phyloP scores from a whole-genome alignment of 768 basidiomycete genomes.

The Boletus tomentosulus region DNA sequence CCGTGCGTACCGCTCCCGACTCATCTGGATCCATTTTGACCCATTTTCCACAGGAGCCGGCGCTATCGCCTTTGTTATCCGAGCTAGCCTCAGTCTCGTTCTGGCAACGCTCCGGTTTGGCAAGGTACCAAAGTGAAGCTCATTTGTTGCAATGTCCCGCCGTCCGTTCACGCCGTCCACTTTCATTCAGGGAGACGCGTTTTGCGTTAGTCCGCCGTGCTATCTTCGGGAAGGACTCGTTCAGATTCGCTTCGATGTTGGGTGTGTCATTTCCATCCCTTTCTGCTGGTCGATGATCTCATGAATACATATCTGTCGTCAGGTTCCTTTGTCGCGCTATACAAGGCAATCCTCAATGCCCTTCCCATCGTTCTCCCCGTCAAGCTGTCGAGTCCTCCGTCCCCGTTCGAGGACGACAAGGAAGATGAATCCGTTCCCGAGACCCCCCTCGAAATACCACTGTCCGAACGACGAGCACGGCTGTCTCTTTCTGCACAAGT shows the following conservation, averaged over 20 bases:
- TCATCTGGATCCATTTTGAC: background rate
- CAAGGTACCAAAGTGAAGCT: constrained; percentile 56
- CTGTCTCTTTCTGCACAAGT: constrained; percentile 61
- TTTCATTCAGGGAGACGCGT: constrained; percentile 51
- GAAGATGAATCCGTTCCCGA: constrained; percentile 13
- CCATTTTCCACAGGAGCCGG: constrained; percentile 59
- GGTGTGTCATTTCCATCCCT: constrained; percentile 38
- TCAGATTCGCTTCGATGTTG: constrained; percentile 85
- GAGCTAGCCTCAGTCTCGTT: constrained; percentile 80
- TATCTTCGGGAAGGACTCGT: constrained; percentile 77
- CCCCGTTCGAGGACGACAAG: constrained; percentile 32
- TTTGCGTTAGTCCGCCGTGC: constrained; percentile 72
- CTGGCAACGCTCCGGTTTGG: constrained; percentile 72
- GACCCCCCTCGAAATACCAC: constrained; percentile 14
- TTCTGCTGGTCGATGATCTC: background rate
- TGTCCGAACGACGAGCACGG: constrained; percentile 40
- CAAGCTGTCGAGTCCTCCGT: constrained; percentile 15
- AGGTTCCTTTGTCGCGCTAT: constrained; percentile 75
- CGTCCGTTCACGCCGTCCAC: background rate
- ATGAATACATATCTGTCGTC: background rate
- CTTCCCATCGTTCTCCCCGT: constrained; percentile 67
- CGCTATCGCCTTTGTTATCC: constrained; percentile 72
- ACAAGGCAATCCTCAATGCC: constrained; percentile 75
- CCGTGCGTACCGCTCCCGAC: constrained; percentile 44
- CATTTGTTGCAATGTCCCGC: background rate